These are phyloP conservation scores for Colletotrichum sp. DNA, from an alignment of 2,329 filamentous ascomycete species.

Conservation along the genomic window DNA sequence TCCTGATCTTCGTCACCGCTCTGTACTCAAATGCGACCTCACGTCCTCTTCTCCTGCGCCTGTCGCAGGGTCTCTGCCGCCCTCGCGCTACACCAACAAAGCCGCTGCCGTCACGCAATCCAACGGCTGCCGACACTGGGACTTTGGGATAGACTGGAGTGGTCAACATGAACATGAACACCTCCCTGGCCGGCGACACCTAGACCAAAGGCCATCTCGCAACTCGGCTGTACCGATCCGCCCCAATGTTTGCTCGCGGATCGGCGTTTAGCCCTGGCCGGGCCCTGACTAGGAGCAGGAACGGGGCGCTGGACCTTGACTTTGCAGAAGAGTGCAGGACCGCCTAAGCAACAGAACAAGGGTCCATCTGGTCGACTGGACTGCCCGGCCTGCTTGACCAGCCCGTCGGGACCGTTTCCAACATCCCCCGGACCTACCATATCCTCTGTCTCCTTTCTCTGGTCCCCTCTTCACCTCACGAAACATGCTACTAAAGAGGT, in stretches of 20 bases:
- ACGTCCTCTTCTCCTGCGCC: neutral
- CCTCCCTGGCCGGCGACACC: neutral
- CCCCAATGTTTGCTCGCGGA: slow-evolving; percentile 3
- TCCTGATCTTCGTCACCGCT: slow-evolving; percentile 5
- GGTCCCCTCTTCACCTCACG: neutral
- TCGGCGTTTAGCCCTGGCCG: slow-evolving; percentile 9
- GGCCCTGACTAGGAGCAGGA: neutral
- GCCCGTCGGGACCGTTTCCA: slow-evolving; percentile 14
- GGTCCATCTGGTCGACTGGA: slow-evolving; percentile 4
- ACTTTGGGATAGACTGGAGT: neutral
- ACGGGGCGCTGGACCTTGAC: neutral
- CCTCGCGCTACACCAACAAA: neutral
- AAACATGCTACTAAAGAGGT: neutral
- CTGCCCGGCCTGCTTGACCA: slow-evolving; percentile 13
- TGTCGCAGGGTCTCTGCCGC: neutral
- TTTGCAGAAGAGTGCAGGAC: neutral
- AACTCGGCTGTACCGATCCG: neutral
- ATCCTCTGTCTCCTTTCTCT: neutral
- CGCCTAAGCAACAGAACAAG: neutral
- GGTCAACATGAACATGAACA: neutral
- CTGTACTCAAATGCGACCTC: slow-evolving; percentile 16
- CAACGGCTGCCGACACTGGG: neutral
- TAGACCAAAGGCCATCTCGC: neutral
- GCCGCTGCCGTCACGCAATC: neutral
- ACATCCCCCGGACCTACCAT: slow-evolving; percentile 10